Conservation (phyloP, 371 early-diverging fungal genomes). For the Dichotomocladium elegans region DNA sequence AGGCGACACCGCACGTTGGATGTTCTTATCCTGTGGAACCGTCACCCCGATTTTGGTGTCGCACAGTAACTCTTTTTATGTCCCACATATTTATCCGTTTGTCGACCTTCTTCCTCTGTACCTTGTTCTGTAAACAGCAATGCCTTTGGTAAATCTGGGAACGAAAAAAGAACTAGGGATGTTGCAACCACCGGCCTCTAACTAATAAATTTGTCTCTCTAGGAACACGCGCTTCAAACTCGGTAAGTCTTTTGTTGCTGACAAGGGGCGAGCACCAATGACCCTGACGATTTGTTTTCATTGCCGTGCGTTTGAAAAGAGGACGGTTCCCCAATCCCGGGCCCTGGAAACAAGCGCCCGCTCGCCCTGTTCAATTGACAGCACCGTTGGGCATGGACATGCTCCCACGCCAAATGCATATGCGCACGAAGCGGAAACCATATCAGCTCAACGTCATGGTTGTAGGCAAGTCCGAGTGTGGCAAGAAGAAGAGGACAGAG, state of each 20-base stretch:
- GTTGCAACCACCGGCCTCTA: too few relatives aligned
- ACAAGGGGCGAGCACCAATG: not conserved
- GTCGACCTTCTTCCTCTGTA: too few relatives aligned
- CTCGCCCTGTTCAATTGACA: constrained; percentile 36
- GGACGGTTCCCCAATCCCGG: constrained; percentile 74
- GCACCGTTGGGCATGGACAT: constrained; percentile 66
- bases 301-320: constrained; percentile 15
- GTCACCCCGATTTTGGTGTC: too few relatives aligned
- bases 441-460: constrained; percentile 78
- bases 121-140: not conserved
- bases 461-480: constrained; percentile 73
- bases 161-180: not conserved
- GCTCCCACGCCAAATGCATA: constrained; percentile 61
- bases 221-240: constrained; percentile 84
- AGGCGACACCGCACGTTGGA: too few relatives aligned
- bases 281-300: not conserved
- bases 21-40: too few relatives aligned
- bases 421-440: constrained; percentile 58
- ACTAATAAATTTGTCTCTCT: not conserved
- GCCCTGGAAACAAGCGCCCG: constrained; percentile 73
- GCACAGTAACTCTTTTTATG: too few relatives aligned
- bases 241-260: constrained; percentile 31
- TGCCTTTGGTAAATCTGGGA: constrained; percentile 4
- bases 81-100: too few relatives aligned
- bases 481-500: too few relatives aligned